phyloP scores from a whole-genome alignment of 23 red algal genomes.

The Gracilaria domingensis region DNA sequence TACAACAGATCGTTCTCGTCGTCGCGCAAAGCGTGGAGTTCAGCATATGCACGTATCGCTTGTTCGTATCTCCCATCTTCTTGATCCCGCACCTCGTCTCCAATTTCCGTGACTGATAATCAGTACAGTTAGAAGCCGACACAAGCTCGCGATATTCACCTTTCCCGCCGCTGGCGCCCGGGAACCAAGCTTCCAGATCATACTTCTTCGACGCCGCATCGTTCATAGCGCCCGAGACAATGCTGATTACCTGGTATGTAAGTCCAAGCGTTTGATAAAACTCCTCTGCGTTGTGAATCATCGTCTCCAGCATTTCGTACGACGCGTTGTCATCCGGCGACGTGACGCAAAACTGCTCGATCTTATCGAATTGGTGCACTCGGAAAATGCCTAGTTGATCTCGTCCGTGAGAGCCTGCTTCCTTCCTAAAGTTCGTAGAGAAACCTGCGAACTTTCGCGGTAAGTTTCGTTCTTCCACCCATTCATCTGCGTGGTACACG shows the following conservation, averaged over 20 bases:
- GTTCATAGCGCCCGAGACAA: constrained; percentile 95
- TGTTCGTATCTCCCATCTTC: constrained; percentile 94
- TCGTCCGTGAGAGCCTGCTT: constrained; percentile 97
- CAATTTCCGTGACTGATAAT: constrained; percentile 94
- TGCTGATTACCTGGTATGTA: constrained; percentile 90
- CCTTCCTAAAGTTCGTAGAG: constrained; percentile 98
- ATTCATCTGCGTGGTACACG: constrained; percentile 93
- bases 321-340: constrained; percentile 79
- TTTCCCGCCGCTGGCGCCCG: constrained; percentile 70
- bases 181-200: constrained; percentile 99
- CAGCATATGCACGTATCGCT: constrained; percentile 99
- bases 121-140: constrained; percentile 95
- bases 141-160: constrained; percentile 94
- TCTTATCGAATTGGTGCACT: constrained; percentile 99
- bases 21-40: constrained; percentile 99
- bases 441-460: constrained; percentile 84
- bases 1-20: constrained; percentile 94
- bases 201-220: constrained; percentile 99
- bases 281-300: constrained; percentile 90
- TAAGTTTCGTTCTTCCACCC: constrained; percentile 84
- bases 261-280: constrained; percentile 95
- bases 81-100: constrained; percentile 83
- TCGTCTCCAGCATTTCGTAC: constrained; percentile 80
- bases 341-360: constrained; percentile 98
- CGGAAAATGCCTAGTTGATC: constrained; percentile 99